Evolutionary conservation across 805 yeast genomes (phyloP).

Genomic region (Lipomyces mesembrius): DNA sequence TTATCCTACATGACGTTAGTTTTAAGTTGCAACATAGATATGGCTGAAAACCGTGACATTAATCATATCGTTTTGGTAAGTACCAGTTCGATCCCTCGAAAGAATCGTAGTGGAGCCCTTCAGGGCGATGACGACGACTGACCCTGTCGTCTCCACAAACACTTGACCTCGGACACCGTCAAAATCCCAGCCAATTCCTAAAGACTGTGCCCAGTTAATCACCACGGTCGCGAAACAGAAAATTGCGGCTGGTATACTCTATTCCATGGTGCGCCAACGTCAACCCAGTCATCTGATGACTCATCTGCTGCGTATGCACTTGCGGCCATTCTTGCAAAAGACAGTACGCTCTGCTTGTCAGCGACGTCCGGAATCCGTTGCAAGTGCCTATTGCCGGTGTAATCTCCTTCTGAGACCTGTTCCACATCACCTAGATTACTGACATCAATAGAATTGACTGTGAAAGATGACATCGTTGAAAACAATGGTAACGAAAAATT

Average conservation of each 20-base stretch:
- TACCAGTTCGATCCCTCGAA: conserved; percentile 59
- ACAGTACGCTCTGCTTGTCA: conserved; percentile 72
- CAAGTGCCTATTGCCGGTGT: background rate
- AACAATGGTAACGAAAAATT: background rate
- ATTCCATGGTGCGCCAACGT: conserved; percentile 50
- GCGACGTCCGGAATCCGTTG: conserved; percentile 67
- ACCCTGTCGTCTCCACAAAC: conserved; percentile 63
- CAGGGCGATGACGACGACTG: conserved; percentile 71
- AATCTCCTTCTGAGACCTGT: background rate
- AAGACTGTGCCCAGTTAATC: conserved; percentile 47
- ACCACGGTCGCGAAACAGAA: background rate
- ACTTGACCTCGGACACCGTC: conserved; percentile 91
- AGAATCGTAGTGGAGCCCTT: conserved; percentile 93
- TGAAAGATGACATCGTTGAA: background rate
- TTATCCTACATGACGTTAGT: conserved; percentile 58
- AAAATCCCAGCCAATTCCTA: conserved; percentile 82
- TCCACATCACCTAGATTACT: background rate
- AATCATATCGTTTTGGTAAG: conserved; percentile 76
- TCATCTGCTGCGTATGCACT: conserved; percentile 89
- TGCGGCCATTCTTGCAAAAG: conserved; percentile 83
- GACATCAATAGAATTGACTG: background rate
- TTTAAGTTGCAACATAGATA: background rate
- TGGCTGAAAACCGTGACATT: conserved; percentile 48
- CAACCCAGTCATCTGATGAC: conserved; percentile 82
- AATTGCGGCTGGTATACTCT: conserved; percentile 13